Evolutionary conservation across 2,329 filamentous ascomycete genomes (phyloP).

Genomic region (Colletotrichum godetiae): DNA sequence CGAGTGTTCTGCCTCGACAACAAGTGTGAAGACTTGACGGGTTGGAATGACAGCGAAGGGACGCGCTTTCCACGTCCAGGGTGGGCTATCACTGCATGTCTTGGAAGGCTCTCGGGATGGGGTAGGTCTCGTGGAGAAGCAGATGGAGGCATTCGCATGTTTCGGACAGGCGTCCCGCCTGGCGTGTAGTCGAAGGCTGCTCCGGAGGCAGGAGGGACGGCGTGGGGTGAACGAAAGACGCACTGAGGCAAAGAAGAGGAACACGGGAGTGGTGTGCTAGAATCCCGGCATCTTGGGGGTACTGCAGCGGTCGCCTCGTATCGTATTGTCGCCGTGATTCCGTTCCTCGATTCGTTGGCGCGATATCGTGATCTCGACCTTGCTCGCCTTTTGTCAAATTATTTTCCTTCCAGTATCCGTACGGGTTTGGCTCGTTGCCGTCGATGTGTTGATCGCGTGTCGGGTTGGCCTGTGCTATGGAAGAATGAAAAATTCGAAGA

Average conservation of each 20-base stretch:
- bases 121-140: conserved; percentile 19
- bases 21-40: conserved; percentile 31
- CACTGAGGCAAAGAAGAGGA: conserved; percentile 13
- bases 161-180: conserved; percentile 9
- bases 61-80: conserved; percentile 32
- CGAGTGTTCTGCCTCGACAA: conserved; percentile 17
- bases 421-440: not conserved
- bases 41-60: conserved; percentile 30
- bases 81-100: conserved; percentile 25
- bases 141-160: conserved; percentile 33
- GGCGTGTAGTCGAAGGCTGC: not conserved
- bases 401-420: not conserved
- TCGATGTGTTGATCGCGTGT: not conserved
- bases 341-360: conserved; percentile 1
- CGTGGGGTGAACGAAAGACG: not conserved
- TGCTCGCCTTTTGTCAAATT: not conserved
- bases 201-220: conserved; percentile 10
- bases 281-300: conserved; percentile 34
- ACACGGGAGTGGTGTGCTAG: conserved; percentile 25
- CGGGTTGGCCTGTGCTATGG: conserved; percentile 4
- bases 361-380: not conserved
- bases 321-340: not conserved
- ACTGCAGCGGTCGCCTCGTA: conserved; percentile 21
- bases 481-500: not conserved
- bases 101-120: conserved; percentile 17